phyloP scores from a whole-genome alignment of 2,329 filamentous ascomycete species.

The Apiospora sp. region DNA sequence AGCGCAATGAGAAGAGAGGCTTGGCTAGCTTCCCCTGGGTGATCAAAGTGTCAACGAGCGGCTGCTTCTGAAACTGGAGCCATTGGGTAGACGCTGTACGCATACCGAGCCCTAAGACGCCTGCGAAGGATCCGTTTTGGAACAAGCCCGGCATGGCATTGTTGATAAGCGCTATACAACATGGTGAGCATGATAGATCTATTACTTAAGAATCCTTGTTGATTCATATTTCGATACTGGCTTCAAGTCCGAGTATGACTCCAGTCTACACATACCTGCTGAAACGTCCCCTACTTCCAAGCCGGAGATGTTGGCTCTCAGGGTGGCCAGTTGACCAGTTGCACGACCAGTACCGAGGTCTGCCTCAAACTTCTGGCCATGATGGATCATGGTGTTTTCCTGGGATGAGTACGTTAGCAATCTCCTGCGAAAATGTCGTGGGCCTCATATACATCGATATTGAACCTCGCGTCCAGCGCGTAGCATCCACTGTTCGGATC shows the following conservation, averaged over 20 bases:
- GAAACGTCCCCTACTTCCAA: background rate
- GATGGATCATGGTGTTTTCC: constrained; percentile 2
- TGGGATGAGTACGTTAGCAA: background rate
- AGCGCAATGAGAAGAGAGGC: constrained; percentile 24
- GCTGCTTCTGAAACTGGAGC: background rate
- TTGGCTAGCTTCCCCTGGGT: constrained; percentile 11
- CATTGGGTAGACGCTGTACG: constrained; percentile 9
- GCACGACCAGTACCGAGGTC: constrained; percentile 16
- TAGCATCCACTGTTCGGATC: constrained; percentile 22
- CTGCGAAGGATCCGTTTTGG: constrained; percentile 21
- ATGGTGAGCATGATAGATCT: background rate
- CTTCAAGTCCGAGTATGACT: background rate
- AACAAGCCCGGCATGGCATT: constrained; percentile 6
- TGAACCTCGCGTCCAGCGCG: constrained; percentile 7
- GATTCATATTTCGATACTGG: background rate
- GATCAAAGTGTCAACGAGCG: constrained; percentile 14
- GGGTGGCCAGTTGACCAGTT: background rate
- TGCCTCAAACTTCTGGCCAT: background rate
- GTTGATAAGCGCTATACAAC: background rate
- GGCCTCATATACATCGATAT: background rate
- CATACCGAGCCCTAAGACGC: constrained; percentile 16
- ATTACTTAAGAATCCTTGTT: no score
- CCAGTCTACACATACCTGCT: background rate
- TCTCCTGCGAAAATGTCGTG: no score
- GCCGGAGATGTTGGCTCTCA: background rate